Base-by-base conservation (phyloP, 768 basidiomycete species). In the Boletellus ananiceps region DNA sequence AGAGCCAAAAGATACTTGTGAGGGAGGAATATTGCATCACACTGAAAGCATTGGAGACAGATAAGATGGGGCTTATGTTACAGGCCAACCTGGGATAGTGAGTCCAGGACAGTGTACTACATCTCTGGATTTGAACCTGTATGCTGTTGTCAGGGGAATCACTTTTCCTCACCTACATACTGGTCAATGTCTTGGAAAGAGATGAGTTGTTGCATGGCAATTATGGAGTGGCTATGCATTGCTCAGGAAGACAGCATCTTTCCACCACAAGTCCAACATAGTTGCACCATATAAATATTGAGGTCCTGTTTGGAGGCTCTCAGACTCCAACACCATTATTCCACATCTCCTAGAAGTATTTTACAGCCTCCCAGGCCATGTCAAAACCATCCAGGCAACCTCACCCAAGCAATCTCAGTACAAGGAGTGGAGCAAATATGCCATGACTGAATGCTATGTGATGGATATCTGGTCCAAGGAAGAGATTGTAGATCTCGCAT, bases 401-500 rank as follows among this genome's bases (percentile, higher is more conserved):
- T 14, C 32, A 12, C 43, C 49, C 12, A 8, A 23, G 14, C 6
- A 8, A 1, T 15, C 0, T 0, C 36, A 25, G 2, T 51, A 42
- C 45, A 39, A 36, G 3, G 29, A 46, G 2, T 54, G 53, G 53
- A 54, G 27, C 11, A 47, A 44, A 8, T 19, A 42, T 3, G 1
- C 4, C 13, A 23, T 27, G 0, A 31, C 41, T 3, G 0, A 3
- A 4, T 12, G 29, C 16, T 48, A 39, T 6, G 21, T 48, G 1
- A 52, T 49, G 51, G 27, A 52, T 18, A 16, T 52, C 21, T 53
- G 52, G 48, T 27, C 34, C 3, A n/a, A 41, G 14, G 2, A 34
- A 4, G 52, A 51, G n/a, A 16, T 50, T 8, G 12, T 0, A 14
- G 6, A 43, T 1, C 49, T 43, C 1, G 40, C 35, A 47, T 52